Evolutionary conservation across 176 grass and related monocot species (phyloP), one percentile per base, ranked within the genome.

Genomic region (Avena sativa): DNA sequence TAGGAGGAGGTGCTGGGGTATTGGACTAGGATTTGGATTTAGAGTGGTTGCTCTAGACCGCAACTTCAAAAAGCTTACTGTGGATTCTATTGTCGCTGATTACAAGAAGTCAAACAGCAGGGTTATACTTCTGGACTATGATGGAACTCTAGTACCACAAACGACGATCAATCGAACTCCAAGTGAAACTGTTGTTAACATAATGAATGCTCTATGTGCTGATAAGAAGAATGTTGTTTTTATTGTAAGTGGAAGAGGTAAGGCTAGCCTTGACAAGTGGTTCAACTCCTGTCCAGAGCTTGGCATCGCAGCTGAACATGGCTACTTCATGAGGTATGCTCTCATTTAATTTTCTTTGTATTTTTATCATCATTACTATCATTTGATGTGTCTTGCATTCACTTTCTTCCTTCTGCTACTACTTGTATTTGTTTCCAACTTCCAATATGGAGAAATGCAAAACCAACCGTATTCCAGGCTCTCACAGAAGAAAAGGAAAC

Each of bases 261-360:
- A 70, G 88, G 60, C 16, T 85, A 86, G 88, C 83, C 88, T 89
- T 86, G 88, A 89, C n/a, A 85, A 89, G 56, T 89, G 88, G 83
- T 89, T 89, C 85, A 81, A 57, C 83, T 71, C 69, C 72, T 93
- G 91, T 23, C 81, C 78, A 68, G 83, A 93, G 51, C 86, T 93
- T 88, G 91, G 91, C 21, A 90, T 93, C 83, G 91, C 88, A 30
- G 88, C 91, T 47, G 91, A 93, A 86, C 91, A 93, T 90, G 91
- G 91, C 30, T 93, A 93, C 86, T 90, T 93, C 38, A 86, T 88
- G 57, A 90, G 91, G 91, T 93, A 90, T 36, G 9, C 38, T 63
- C 5, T 76, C 23, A 52, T 51, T 52, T 76, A 52, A 19, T 76
- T 76, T 30, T 76, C 20, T 74, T 23, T 20, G 14, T 25, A 14